phyloP scores from a whole-genome alignment of 371 early-diverging fungal species.

The Actinomucor elegans region DNA sequence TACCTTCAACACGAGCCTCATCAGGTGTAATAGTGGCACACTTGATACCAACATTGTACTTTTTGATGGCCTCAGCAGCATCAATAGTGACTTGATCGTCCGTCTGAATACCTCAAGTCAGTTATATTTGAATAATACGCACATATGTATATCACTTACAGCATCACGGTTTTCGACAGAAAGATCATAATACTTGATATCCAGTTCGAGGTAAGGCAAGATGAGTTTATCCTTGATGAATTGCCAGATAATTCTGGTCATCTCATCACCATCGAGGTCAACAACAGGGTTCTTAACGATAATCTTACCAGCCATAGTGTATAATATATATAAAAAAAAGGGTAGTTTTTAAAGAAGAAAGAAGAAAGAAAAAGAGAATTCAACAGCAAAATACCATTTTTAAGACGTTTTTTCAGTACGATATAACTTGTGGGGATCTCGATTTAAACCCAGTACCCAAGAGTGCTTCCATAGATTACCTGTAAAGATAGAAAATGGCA shows the following conservation, averaged over 20 bases:
- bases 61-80: conserved; percentile 90
- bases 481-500: too few species aligned
- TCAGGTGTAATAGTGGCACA: conserved; percentile 97
- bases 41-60: conserved; percentile 95
- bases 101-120: conserved; percentile 23
- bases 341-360: too few species aligned
- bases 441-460: too few species aligned
- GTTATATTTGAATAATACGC: not conserved
- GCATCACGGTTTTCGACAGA: conserved; percentile 90
- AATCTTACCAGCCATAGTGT: conserved; percentile 58
- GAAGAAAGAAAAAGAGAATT: too few species aligned
- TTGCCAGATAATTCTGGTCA: conserved; percentile 96
- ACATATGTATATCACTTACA: conserved; percentile 47
- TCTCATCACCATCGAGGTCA: conserved; percentile 96
- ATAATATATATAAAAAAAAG: too few species aligned
- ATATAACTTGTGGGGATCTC: too few species aligned
- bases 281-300: conserved; percentile 80
- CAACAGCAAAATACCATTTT: too few species aligned
- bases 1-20: conserved; percentile 82
- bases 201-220: conserved; percentile 83
- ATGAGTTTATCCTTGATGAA: conserved; percentile 93
- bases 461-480: too few species aligned
- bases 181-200: conserved; percentile 92
- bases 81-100: conserved; percentile 81
- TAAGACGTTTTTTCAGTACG: too few species aligned